A percentile compares a stretch with the other conserved stretches of the same genome.
Evolutionary conservation across 2,329 filamentous ascomycete genomes (phyloP).

Genomic region (Ascochyta fabae): DNA sequence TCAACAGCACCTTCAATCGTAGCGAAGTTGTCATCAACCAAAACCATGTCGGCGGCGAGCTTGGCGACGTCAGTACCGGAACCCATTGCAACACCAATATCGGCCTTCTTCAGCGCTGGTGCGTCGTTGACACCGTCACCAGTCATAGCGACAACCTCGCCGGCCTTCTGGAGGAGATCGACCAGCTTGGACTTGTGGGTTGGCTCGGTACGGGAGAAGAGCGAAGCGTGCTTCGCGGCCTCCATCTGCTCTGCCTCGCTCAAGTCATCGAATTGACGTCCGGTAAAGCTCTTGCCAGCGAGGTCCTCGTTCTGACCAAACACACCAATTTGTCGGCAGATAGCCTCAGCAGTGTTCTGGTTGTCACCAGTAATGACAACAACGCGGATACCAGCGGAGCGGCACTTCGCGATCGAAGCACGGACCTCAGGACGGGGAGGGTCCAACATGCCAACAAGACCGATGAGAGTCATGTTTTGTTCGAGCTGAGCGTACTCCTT

Average conservation of each 20-base stretch:
- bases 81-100: conserved; percentile 99
- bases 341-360: conserved; percentile 95
- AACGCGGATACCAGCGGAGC: conserved; percentile 90
- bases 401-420: conserved; percentile 84
- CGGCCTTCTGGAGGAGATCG: conserved; percentile 89
- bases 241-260: conserved; percentile 79
- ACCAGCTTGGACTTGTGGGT: conserved; percentile 97
- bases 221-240: conserved; percentile 82
- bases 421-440: conserved; percentile 92
- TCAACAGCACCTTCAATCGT: conserved; percentile 96
- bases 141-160: conserved; percentile 98
- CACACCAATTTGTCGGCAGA: conserved; percentile 95
- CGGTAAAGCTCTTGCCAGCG: conserved; percentile 90
- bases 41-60: conserved; percentile 96
- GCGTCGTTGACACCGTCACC: conserved; percentile 99
- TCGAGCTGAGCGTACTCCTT: conserved; percentile 86
- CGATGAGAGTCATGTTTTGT: conserved; percentile 91
- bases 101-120: conserved; percentile 95
- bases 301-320: conserved; percentile 84
- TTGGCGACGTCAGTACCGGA: conserved; percentile 97
- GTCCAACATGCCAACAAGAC: conserved; percentile 94
- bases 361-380: conserved; percentile 99
- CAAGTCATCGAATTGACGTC: conserved; percentile 90
- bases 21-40: conserved; percentile 98
- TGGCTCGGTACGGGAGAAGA: conserved; percentile 96